Conservation (phyloP, 2,329 filamentous ascomycete genomes). For the Fusarium sp. region DNA sequence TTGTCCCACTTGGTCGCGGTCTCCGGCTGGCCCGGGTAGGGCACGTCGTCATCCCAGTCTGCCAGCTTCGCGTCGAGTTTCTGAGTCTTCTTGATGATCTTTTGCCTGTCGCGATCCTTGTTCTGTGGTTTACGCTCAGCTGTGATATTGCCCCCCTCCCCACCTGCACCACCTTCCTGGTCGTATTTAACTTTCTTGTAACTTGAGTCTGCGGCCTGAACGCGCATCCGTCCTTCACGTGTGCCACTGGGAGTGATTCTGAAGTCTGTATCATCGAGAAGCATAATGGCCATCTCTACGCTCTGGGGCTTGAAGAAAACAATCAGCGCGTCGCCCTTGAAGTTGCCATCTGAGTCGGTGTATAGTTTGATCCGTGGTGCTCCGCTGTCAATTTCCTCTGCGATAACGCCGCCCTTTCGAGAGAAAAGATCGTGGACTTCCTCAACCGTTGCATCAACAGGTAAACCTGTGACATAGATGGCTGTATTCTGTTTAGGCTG, state of each 20-base stretch:
- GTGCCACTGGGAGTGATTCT: constrained; percentile 67
- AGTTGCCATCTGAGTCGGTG: constrained; percentile 79
- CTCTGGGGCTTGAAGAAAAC: constrained; percentile 96
- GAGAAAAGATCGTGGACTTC: constrained; percentile 89
- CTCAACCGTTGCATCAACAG: constrained; percentile 78
- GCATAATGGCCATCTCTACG: constrained; percentile 84
- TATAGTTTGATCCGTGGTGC: constrained; percentile 94
- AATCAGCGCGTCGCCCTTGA: constrained; percentile 93
- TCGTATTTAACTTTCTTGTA: constrained; percentile 89
- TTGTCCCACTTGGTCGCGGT: constrained; percentile 73
- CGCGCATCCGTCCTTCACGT: constrained; percentile 75
- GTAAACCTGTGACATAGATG: constrained; percentile 90
- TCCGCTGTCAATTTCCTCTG: constrained; percentile 91
- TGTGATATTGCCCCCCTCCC: constrained; percentile 40
- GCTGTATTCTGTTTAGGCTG: constrained; percentile 80
- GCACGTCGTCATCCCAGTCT: constrained; percentile 94
- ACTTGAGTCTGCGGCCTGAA: constrained; percentile 86
- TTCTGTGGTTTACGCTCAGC: constrained; percentile 57
- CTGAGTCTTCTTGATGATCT: constrained; percentile 90
- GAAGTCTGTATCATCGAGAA: constrained; percentile 86
- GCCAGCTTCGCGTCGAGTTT: constrained; percentile 91
- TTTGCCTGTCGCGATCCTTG: constrained; percentile 79
- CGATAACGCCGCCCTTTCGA: constrained; percentile 86
- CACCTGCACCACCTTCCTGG: constrained; percentile 45
- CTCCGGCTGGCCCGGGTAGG: constrained; percentile 58